Percentiles rank a stretch among this genome's conserved stretches.
phyloP scores from a whole-genome alignment of 345 rosid species.

The Acer negundo region DNA sequence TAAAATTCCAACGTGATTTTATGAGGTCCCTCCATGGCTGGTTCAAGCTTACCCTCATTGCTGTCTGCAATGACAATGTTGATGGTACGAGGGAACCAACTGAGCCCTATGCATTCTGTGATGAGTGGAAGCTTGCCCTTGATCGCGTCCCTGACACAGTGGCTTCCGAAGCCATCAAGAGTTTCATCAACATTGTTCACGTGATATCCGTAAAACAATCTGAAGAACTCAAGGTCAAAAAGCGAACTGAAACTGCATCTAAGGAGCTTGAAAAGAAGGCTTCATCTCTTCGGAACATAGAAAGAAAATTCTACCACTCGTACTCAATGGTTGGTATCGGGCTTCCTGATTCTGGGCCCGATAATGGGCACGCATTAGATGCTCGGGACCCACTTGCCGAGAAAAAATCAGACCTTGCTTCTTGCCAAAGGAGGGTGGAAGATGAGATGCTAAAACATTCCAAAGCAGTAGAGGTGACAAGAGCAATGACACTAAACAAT shows the following conservation, averaged over 20 bases:
- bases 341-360: constrained; percentile 66
- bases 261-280: constrained; percentile 96
- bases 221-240: constrained; percentile 81
- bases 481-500: constrained; percentile 85
- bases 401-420: constrained; percentile 83
- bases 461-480: constrained; percentile 86
- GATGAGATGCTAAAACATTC: constrained; percentile 92
- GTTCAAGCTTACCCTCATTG: constrained; percentile 84
- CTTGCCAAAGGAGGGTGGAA: constrained; percentile 84
- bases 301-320: constrained; percentile 89
- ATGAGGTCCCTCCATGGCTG: constrained; percentile 77
- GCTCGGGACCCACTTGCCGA: constrained; percentile 88
- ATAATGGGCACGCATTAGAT: constrained; percentile 67
- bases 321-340: constrained; percentile 93
- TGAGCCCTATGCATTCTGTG: constrained; percentile 67
- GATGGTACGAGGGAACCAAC: constrained; percentile 42
- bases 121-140: constrained; percentile 93
- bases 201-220: constrained; percentile 76
- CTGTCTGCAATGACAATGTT: constrained; percentile 60
- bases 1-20: constrained; percentile 87
- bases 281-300: constrained; percentile 79
- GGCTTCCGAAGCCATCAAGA: constrained; percentile 97
- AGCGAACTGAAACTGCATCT: constrained; percentile 70
- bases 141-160: constrained; percentile 96
- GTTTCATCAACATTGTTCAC: constrained; percentile 81